Evolutionary conservation across 768 basidiomycete genomes (phyloP).

Genomic region (Calocera cornea): DNA sequence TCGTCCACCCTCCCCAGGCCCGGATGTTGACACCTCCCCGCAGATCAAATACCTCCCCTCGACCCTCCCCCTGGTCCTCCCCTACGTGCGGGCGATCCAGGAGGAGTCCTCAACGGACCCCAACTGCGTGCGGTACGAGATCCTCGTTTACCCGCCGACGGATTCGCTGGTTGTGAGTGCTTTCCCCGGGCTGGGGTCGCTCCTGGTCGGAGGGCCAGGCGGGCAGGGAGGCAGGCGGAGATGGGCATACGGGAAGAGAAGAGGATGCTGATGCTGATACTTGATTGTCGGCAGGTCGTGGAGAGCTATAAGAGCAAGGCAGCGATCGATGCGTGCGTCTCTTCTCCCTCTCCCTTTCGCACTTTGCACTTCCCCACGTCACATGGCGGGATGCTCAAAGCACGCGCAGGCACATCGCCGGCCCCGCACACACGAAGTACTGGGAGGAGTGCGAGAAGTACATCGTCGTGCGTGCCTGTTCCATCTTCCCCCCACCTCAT

Average conservation of each 20-base stretch:
- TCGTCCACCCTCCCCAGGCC: background rate
- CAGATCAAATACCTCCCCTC: background rate
- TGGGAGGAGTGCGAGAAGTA: constrained; percentile 1
- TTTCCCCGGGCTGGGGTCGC: background rate
- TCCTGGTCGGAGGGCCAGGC: background rate
- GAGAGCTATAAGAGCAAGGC: constrained; percentile 2
- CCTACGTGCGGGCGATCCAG: background rate
- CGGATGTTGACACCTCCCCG: background rate
- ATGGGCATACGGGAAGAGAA: too few species aligned
- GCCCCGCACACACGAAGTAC: background rate
- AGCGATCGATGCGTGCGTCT: background rate
- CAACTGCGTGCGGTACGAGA: constrained; percentile 1
- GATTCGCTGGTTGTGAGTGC: background rate
- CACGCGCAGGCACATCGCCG: background rate
- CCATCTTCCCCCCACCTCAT: too few species aligned
- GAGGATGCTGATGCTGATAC: too few species aligned
- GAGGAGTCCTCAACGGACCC: background rate
- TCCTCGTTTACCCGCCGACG: background rate
- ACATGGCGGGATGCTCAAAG: background rate
- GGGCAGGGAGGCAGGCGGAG: too few species aligned
- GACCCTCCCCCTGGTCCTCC: background rate
- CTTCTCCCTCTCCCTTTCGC: too few species aligned
- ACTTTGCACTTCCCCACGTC: background rate
- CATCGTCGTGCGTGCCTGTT: background rate
- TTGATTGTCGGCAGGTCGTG: background rate